Percentiles rank a stretch among this genome's conserved stretches.
phyloP scores from a whole-genome alignment of 352 stramenopile genomes.

The Peronosclerospora sorghi region DNA sequence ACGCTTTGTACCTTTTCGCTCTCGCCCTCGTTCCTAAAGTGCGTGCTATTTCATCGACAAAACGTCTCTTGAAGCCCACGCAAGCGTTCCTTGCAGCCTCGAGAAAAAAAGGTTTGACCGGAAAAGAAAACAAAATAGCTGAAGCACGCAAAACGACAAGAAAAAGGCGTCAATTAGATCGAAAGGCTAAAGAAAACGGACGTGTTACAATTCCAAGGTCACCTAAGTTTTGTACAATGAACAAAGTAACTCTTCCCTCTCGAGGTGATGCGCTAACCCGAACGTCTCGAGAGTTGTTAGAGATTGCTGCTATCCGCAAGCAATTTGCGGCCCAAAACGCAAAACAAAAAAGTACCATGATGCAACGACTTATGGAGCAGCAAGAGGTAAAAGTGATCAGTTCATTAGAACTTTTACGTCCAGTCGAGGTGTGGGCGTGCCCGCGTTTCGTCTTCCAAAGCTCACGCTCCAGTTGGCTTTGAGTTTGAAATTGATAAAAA shows the following conservation, averaged over 20 bases:
- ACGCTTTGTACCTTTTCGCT: constrained; percentile 34
- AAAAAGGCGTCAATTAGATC: constrained; percentile 20
- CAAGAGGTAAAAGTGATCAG: constrained; percentile 26
- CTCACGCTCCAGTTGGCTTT: constrained; percentile 57
- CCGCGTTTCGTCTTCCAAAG: constrained; percentile 48
- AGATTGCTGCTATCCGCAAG: constrained; percentile 60
- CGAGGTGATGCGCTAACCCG: constrained; percentile 35
- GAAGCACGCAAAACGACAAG: constrained; percentile 22
- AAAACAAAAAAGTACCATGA: constrained; percentile 64
- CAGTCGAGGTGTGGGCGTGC: constrained; percentile 51
- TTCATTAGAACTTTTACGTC: constrained; percentile 38
- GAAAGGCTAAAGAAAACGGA: constrained; percentile 41
- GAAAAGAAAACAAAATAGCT: constrained; percentile 30
- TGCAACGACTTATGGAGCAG: constrained; percentile 30
- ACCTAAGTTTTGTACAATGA: constrained; percentile 42
- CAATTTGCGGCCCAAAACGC: constrained; percentile 39
- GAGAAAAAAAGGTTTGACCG: constrained; percentile 29
- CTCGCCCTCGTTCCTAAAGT: constrained; percentile 38
- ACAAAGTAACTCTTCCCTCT: constrained; percentile 23
- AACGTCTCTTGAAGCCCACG: constrained; percentile 50
- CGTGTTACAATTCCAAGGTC: constrained; percentile 57
- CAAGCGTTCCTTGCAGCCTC: constrained; percentile 37
- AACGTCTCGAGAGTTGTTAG: constrained; percentile 61
- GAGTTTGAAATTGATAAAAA: constrained; percentile 62
- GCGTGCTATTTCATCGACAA: constrained; percentile 40